Evolutionary conservation across 2,329 filamentous ascomycete species (phyloP).

Genomic region (Trichoderma polysporum): DNA sequence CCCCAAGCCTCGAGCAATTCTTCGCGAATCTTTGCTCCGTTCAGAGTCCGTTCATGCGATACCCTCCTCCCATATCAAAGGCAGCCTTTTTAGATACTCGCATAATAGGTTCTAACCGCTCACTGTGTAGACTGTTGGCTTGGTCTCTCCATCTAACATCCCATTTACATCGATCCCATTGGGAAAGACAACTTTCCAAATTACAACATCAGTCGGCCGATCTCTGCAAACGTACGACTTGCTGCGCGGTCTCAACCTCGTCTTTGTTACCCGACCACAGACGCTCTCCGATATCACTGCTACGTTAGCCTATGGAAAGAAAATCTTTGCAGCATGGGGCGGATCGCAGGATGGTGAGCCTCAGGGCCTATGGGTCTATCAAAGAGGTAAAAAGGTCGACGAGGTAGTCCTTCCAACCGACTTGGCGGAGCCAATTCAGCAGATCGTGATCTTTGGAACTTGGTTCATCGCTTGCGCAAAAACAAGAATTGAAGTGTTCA

Average conservation of each 20-base stretch:
- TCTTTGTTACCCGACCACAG: slow-evolving; percentile 90
- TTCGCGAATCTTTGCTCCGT: slow-evolving; percentile 89
- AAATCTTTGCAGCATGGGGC: slow-evolving; percentile 88
- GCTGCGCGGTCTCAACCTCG: slow-evolving; percentile 81
- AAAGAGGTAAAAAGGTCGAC: slow-evolving; percentile 80
- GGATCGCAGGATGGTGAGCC: slow-evolving; percentile 50
- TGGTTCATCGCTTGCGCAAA: slow-evolving; percentile 83
- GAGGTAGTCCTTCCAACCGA: slow-evolving; percentile 69
- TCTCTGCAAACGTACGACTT: slow-evolving; percentile 95
- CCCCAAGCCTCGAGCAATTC: slow-evolving; percentile 45
- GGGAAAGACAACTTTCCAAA: slow-evolving; percentile 93
- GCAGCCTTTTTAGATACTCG: not conserved
- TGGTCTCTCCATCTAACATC: slow-evolving; percentile 86
- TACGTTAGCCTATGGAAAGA: slow-evolving; percentile 82
- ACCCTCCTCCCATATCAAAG: not conserved
- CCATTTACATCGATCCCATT: slow-evolving; percentile 87
- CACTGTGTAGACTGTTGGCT: slow-evolving; percentile 71
- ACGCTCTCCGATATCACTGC: slow-evolving; percentile 85
- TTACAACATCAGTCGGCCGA: slow-evolving; percentile 90
- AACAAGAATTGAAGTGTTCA: slow-evolving; percentile 86
- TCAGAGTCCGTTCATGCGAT: slow-evolving; percentile 63
- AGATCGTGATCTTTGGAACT: slow-evolving; percentile 80
- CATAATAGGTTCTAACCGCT: slow-evolving; percentile 11
- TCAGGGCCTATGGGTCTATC: slow-evolving; percentile 85
- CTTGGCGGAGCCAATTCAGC: slow-evolving; percentile 68